A percentile compares a stretch with the other conserved stretches of the same genome.
Conservation (phyloP, 805 yeast species). For the Aciculoconidium aculeatum region DNA sequence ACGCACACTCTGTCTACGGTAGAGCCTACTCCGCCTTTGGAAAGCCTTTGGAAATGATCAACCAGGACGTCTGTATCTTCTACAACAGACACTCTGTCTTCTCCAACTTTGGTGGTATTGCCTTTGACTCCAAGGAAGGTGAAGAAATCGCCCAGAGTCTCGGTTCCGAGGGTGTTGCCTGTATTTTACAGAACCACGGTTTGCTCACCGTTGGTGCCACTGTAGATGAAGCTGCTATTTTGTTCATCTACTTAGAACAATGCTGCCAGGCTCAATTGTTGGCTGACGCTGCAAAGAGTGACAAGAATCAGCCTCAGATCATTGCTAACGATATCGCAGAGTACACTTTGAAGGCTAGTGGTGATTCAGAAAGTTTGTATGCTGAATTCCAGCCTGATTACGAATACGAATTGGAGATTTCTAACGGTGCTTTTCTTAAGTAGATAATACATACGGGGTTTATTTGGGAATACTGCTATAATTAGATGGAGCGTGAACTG, state of each 20-base stretch:
- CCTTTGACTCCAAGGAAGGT: conserved; percentile 62
- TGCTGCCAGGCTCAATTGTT: conserved; percentile 60
- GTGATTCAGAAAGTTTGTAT: conserved; percentile 64
- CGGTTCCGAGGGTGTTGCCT: conserved; percentile 47
- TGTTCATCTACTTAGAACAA: conserved; percentile 58
- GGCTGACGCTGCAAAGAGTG: conserved; percentile 48
- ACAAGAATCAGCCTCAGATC: conserved; percentile 34
- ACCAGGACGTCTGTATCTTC: conserved; percentile 69
- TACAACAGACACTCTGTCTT: conserved; percentile 65
- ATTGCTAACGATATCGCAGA: conserved; percentile 45
- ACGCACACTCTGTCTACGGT: conserved; percentile 35
- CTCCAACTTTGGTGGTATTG: conserved; percentile 72
- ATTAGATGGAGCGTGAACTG: too few species aligned
- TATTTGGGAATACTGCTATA: too few species aligned
- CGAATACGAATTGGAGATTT: conserved; percentile 31
- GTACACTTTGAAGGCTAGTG: conserved; percentile 53
- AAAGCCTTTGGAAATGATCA: conserved; percentile 60
- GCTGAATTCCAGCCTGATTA: conserved; percentile 70
- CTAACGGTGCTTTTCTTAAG: conserved; percentile 18
- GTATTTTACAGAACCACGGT: conserved; percentile 70
- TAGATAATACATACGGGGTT: too few species aligned
- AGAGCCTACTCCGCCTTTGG: conserved; percentile 35
- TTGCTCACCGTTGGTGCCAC: conserved; percentile 63
- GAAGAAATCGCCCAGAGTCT: conserved; percentile 52
- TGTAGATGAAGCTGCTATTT: conserved; percentile 69